Conservation (phyloP, 2,329 filamentous ascomycete genomes). For the Phyllosticta paracitricarpa region DNA sequence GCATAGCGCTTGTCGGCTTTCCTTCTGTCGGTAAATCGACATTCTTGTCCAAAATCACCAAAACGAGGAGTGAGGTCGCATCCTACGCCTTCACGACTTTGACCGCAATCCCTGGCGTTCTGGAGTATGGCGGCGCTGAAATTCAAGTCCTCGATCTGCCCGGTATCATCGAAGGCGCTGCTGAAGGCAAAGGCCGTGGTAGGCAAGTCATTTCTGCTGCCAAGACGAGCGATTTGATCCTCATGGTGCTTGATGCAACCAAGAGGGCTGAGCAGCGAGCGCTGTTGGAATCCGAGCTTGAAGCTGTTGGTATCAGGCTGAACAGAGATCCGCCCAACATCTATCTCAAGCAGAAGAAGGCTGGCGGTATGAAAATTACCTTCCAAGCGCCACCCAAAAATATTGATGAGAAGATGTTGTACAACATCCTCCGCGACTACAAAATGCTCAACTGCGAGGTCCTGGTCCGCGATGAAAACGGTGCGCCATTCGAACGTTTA, state of each 20-base stretch:
- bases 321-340: constrained; percentile 95
- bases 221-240: constrained; percentile 93
- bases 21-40: constrained; percentile 98
- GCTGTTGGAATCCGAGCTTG: constrained; percentile 80
- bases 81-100: constrained; percentile 96
- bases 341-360: constrained; percentile 91
- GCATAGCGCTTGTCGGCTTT: constrained; percentile 96
- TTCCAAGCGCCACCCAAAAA: constrained; percentile 83
- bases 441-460: constrained; percentile 98
- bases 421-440: constrained; percentile 96
- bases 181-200: constrained; percentile 91
- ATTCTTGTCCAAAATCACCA: constrained; percentile 97
- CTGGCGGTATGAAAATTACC: constrained; percentile 97
- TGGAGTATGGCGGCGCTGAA: constrained; percentile 95
- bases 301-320: constrained; percentile 87
- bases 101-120: constrained; percentile 91
- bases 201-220: constrained; percentile 95
- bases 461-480: constrained; percentile 83
- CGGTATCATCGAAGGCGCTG: constrained; percentile 93
- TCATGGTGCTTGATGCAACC: constrained; percentile 95
- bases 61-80: constrained; percentile 91
- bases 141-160: constrained; percentile 96
- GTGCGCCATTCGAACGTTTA: constrained; percentile 26
- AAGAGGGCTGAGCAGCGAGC: constrained; percentile 91
- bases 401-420: constrained; percentile 95